These are phyloP conservation scores for Lavandula angustifolia DNA, from an alignment of 257 asterid species.

Conservation along the genomic window DNA sequence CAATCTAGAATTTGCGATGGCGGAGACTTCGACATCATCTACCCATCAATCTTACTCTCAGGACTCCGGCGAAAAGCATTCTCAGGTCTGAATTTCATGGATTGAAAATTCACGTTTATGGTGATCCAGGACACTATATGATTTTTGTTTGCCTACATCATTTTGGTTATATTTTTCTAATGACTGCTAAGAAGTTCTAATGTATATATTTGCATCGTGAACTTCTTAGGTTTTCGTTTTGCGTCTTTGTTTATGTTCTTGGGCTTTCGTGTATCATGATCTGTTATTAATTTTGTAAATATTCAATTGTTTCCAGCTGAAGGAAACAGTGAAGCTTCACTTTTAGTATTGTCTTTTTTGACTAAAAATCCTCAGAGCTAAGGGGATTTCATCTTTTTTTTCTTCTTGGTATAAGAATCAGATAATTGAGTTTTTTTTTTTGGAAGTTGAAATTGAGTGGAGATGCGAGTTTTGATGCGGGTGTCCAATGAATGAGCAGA, in stretches of 20 bases:
- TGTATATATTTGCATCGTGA: too few relatives aligned
- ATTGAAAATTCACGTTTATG: not conserved
- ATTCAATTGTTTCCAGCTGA: conserved; percentile 15
- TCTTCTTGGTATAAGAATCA: not conserved
- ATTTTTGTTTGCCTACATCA: not conserved
- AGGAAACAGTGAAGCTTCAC: not conserved
- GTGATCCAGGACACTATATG: too few relatives aligned
- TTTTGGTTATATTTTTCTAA: not conserved
- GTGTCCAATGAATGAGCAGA: too few relatives aligned
- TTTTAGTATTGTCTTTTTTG: not conserved
- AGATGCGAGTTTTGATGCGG: too few relatives aligned
- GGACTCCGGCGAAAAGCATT: too few relatives aligned
- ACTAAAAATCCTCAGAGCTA: too few relatives aligned
- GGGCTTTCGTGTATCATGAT: not conserved
- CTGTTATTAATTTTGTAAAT: not conserved
- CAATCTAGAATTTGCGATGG: conserved; percentile 38
- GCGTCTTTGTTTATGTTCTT: not conserved
- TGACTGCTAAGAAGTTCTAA: too few relatives aligned
- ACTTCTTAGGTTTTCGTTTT: not conserved
- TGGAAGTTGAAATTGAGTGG: too few relatives aligned
- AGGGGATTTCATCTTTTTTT: not conserved
- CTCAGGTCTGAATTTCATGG: not conserved
- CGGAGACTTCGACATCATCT: conserved; percentile 45
- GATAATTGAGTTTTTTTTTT: too few relatives aligned
- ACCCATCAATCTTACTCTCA: conserved; percentile 39